A percentile compares a stretch with the other conserved stretches of the same genome.
phyloP scores from a whole-genome alignment of 1,284 basidiomycete species.

The Filobasidium uniguttulatum region DNA sequence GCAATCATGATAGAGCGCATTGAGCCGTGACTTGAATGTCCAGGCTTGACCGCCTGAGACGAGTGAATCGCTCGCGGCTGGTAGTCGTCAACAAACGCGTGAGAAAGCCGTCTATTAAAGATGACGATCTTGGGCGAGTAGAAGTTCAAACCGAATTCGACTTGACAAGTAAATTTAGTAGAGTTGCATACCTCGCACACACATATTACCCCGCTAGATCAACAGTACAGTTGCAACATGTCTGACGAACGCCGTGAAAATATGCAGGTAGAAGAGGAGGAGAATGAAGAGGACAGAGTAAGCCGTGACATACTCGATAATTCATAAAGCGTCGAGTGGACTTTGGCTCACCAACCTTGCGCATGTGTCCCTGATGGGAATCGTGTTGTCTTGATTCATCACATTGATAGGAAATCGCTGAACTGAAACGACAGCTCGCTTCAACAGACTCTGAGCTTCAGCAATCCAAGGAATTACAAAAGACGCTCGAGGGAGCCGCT shows the following conservation, averaged over 20 bases:
- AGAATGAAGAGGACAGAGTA: neutral
- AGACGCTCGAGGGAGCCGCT: slow-evolving; percentile 16
- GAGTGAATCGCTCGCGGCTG: too few relatives aligned
- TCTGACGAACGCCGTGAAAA: slow-evolving; percentile 1
- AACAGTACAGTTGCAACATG: neutral
- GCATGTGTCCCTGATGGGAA: too few relatives aligned
- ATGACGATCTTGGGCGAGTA: neutral
- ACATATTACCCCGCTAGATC: neutral
- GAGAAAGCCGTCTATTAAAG: neutral
- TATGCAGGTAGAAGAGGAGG: neutral
- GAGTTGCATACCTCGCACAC: too few relatives aligned
- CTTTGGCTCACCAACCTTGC: too few relatives aligned
- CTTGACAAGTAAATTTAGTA: too few relatives aligned
- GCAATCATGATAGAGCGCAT: too few relatives aligned
- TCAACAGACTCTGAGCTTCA: neutral
- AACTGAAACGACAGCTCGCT: neutral
- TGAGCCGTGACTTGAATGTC: too few relatives aligned
- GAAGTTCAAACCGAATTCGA: neutral
- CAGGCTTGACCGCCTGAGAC: too few relatives aligned
- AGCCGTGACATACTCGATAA: neutral
- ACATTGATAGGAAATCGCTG: neutral
- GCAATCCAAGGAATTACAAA: slow-evolving; percentile 10
- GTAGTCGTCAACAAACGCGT: too few relatives aligned
- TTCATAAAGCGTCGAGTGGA: too few relatives aligned
- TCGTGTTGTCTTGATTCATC: neutral